Evolutionary conservation across 306 rosid genomes (phyloP).

Genomic region (Rosa multiflora): DNA sequence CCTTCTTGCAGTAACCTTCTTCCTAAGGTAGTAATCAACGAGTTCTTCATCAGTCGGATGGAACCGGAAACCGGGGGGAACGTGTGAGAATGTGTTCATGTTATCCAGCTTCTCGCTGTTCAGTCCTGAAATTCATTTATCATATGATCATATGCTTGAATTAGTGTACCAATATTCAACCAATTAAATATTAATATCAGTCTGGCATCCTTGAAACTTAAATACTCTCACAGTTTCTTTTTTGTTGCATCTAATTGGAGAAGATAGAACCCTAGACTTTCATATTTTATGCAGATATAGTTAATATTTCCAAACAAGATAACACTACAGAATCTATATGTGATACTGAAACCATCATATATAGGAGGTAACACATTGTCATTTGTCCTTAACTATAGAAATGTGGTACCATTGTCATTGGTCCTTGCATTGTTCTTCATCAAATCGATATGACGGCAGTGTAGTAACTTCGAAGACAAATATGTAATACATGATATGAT

Average conservation of each 20-base stretch:
- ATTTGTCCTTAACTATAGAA: not conserved
- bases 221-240: not conserved
- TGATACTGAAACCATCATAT: not conserved
- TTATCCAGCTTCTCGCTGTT: constrained; percentile 25
- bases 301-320: not conserved
- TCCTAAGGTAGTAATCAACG: constrained; percentile 89
- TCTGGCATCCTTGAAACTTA: not conserved
- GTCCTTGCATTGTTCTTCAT: not conserved
- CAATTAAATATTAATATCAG: not conserved
- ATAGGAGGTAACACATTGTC: not conserved
- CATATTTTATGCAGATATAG: not conserved
- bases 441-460: not conserved
- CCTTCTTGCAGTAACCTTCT: constrained; percentile 65
- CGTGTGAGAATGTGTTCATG: constrained; percentile 63
- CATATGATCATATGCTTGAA: constrained; percentile 31
- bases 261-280: not conserved
- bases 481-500: not conserved
- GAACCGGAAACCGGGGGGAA: constrained; percentile 95
- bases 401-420: not conserved
- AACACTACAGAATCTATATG: not conserved
- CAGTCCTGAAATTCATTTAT: constrained; percentile 41
- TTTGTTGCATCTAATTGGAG: not conserved
- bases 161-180: not conserved
- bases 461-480: not conserved
- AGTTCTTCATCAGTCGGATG: constrained; percentile 98